phyloP scores from a whole-genome alignment of 2,329 filamentous ascomycete species.

The Penicillium italicum region DNA sequence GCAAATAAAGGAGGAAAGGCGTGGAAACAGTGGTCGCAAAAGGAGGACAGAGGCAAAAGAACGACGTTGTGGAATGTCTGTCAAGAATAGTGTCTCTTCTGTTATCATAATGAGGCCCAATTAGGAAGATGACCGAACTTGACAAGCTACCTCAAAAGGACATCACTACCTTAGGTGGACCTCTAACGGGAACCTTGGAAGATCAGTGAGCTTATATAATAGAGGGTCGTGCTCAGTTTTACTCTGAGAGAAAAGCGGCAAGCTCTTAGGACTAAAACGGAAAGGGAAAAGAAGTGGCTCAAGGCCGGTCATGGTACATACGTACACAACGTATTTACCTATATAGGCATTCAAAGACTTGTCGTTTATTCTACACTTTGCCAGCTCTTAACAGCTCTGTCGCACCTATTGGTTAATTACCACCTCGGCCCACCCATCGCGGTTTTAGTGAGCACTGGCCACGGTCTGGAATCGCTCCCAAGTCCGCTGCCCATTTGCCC shows the following conservation, averaged over 20 bases:
- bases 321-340: neutral
- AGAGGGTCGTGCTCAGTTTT: neutral
- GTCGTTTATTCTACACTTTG: neutral
- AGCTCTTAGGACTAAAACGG: neutral
- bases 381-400: neutral
- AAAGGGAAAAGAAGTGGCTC: neutral
- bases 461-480: slow-evolving; percentile 2
- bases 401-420: slow-evolving; percentile 5
- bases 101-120: no score
- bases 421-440: slow-evolving; percentile 3
- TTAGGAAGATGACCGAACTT: no score
- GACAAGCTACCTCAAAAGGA: no score
- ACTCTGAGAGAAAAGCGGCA: neutral
- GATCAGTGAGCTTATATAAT: no score
- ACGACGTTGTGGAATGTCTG: no score
- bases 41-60: no score
- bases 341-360: neutral
- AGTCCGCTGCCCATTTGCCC: slow-evolving; percentile 5
- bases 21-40: no score
- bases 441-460: slow-evolving; percentile 7
- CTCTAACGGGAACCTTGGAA: no score
- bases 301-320: neutral
- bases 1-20: no score
- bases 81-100: no score
- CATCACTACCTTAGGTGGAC: no score